Evolutionary conservation across 164 flowering plant species (phyloP), one percentile per base, ranked within the genome.

Genomic region (Stephania japonica): DNA sequence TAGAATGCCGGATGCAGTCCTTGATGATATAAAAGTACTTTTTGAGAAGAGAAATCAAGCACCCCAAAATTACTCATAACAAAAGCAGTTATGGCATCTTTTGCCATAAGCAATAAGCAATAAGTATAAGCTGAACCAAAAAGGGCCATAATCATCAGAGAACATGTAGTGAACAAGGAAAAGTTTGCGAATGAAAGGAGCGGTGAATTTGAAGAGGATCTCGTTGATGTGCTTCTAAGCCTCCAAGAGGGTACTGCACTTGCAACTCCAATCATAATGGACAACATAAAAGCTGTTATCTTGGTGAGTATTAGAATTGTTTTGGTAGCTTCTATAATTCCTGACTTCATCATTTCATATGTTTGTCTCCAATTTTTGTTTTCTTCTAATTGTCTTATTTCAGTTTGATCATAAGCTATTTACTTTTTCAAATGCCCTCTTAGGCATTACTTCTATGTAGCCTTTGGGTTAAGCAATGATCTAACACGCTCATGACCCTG

Each of bases 11-110:
- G 43, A 78, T 73, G 43, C n/a, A 73, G 71, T 83, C 9, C 27
- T 79, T 2, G 72, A 67, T 7, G 43, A 50, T 12, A 77, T 83
- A n/a, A n/a, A n/a, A n/a, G n/a, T n/a, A n/a, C n/a, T n/a, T n/a
- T n/a, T n/a, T n/a, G n/a, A n/a, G n/a, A n/a, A n/a, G n/a, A n/a
- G n/a, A n/a, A n/a, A n/a, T n/a, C n/a, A n/a, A n/a, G n/a, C n/a
- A n/a, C n/a, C n/a, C n/a, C n/a, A n/a, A n/a, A n/a, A n/a, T n/a
- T n/a, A n/a, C n/a, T n/a, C n/a, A n/a, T n/a, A n/a, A n/a, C n/a
- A n/a, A n/a, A n/a, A n/a, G n/a, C n/a, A n/a, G n/a, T n/a, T n/a
- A n/a, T n/a, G n/a, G n/a, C n/a, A n/a, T n/a, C n/a, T n/a, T n/a
- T n/a, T n/a, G n/a, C n/a, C n/a, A n/a, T n/a, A n/a, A n/a, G n/a